Evolutionary conservation across 208 protist genomes (phyloP), one percentile per base, ranked within the genome.

Genomic region (Tritrichomonas musculus): DNA sequence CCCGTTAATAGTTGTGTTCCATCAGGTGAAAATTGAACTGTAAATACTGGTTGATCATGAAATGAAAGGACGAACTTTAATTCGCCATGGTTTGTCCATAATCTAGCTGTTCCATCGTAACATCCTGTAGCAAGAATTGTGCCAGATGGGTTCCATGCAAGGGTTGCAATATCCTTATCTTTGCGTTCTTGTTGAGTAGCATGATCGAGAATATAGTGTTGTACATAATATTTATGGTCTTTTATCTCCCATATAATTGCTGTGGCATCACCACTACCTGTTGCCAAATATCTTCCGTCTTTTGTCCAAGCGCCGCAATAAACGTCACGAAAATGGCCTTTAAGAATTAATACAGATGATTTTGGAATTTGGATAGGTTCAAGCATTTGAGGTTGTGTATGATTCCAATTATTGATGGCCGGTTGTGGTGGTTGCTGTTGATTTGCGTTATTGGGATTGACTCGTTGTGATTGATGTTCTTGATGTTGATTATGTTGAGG

Each of bases 21-120:
- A 0, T 93, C 94, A 60, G 95, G 95, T 72, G 97, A 97, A 96
- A 97, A 98, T 92, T 97, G 97, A 30, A 98, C 92, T 53, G 96
- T 95, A 69, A 97, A 98, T 36, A 98, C 96, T 22, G 96, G 96
- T 1, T 94, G 95, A 88, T 94, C 94, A 93, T 98, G 97, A 64
- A 94, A 39, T 0, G 4, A 2, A 39, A 88, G 47, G 8, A 88
- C 39, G 30, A 57, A 88, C 39, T 88, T 88, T 0, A 88, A 20
- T 39, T 92, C 66, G 17, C 82, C 93, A 44, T 92, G 36, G 49
- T 93, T 77, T 30, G 65, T 80, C 93, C 93, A 93, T 11, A 93
- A n/a, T n/a, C 93, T 57, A 20, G 66, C 57, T 50, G 93, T 55
- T 1, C 93, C 64, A 77, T 93, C 93, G 33, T 44, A 65, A 30